phyloP scores from a whole-genome alignment of 768 basidiomycete genomes.

The Lactarius indigo region DNA sequence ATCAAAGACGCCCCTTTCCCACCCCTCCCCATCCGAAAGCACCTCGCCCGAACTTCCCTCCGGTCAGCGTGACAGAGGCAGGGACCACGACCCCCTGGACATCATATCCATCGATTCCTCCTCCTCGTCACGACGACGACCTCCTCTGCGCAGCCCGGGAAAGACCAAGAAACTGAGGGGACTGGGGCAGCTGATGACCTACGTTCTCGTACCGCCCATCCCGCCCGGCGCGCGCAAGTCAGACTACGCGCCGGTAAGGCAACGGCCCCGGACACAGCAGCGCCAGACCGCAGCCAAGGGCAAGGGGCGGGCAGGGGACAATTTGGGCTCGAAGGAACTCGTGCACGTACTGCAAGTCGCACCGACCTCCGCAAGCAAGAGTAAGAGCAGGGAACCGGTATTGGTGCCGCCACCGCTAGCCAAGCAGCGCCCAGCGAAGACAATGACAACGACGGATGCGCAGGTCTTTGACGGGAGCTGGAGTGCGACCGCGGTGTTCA shows the following conservation, averaged over 20 bases:
- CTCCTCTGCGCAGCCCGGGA: neutral
- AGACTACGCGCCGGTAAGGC: neutral
- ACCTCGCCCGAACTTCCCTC: too few species aligned
- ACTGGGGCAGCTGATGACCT: neutral
- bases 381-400: neutral
- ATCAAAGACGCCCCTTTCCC: too few species aligned
- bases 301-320: neutral
- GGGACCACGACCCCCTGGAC: neutral
- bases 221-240: neutral
- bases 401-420: neutral
- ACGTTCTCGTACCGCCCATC: conserved; percentile 10
- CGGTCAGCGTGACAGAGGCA: too few species aligned
- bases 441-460: neutral
- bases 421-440: neutral
- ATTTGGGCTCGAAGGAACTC: neutral
- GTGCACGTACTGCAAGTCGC: conserved; percentile 8
- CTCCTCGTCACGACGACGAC: neutral
- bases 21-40: too few species aligned
- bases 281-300: neutral
- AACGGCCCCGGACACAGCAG: neutral
- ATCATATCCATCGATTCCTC: conserved; percentile 8
- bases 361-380: too few species aligned
- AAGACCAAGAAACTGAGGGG: conserved; percentile 1
- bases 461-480: neutral
- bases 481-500: neutral